Evolutionary conservation across 2,329 filamentous ascomycete species (phyloP).

Genomic region (Pseudopyrenochaeta lycopersici): DNA sequence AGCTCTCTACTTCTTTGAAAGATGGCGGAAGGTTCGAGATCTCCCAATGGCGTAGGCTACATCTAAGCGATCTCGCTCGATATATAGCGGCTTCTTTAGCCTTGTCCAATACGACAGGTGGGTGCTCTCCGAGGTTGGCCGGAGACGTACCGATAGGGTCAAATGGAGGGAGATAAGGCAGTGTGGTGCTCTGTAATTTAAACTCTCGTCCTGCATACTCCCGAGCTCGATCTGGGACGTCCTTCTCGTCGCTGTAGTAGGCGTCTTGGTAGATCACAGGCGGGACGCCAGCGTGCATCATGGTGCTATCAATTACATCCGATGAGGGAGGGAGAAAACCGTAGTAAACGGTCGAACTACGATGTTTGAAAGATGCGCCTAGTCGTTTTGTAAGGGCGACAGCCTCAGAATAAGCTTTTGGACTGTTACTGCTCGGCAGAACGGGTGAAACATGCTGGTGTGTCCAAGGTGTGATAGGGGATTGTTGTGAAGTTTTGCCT

Average conservation of each 20-base stretch:
- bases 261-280: constrained; percentile 83
- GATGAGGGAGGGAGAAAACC: constrained; percentile 52
- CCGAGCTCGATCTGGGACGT: constrained; percentile 78
- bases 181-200: constrained; percentile 74
- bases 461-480: constrained; percentile 44
- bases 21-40: constrained; percentile 76
- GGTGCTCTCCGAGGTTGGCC: constrained; percentile 65
- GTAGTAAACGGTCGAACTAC: constrained; percentile 44
- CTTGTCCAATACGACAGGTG: constrained; percentile 59
- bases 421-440: constrained; percentile 19
- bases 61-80: constrained; percentile 63
- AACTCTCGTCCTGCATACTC: constrained; percentile 93
- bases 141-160: constrained; percentile 68
- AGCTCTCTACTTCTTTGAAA: constrained; percentile 72
- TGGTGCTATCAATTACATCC: constrained; percentile 62
- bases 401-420: constrained; percentile 24
- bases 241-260: constrained; percentile 83
- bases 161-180: constrained; percentile 84
- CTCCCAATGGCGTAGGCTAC: constrained; percentile 78
- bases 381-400: constrained; percentile 25
- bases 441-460: constrained; percentile 37
- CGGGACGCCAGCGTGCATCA: constrained; percentile 67
- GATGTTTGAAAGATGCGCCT: constrained; percentile 25
- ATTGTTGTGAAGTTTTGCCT: constrained; percentile 22
- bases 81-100: constrained; percentile 61